Conservation (phyloP, 495 filamentous ascomycete species). For the Penicillium simplicissimum region DNA sequence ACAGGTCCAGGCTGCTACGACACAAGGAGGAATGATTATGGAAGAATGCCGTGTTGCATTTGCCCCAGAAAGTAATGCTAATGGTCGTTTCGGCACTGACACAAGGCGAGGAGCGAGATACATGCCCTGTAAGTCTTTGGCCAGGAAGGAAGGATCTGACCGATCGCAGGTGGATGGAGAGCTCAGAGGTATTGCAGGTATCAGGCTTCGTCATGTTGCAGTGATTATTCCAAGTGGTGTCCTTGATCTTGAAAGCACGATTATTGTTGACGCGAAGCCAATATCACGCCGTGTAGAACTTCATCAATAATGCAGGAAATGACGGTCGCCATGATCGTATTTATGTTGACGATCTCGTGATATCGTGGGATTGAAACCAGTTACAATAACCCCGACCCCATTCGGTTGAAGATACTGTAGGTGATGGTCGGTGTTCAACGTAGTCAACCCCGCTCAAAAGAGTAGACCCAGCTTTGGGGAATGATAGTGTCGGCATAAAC, state of each 20-base stretch:
- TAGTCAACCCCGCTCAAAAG: too few species aligned
- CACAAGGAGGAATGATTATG: not conserved
- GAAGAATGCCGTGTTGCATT: not conserved
- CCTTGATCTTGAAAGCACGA: not conserved
- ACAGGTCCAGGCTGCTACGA: not conserved
- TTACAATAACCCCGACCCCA: too few species aligned
- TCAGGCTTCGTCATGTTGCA: not conserved
- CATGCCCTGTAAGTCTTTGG: not conserved
- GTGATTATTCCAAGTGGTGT: not conserved
- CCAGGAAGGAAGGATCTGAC: not conserved
- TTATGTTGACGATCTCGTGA: too few species aligned
- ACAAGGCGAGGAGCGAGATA: not conserved
- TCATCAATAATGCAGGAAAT: not conserved
- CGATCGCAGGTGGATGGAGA: not conserved
- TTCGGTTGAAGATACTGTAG: too few species aligned
- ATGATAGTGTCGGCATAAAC: not conserved
- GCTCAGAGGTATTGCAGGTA: not conserved
- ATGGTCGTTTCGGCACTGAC: not conserved
- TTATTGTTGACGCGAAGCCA: not conserved
- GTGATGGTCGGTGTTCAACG: too few species aligned
- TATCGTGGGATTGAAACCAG: too few species aligned
- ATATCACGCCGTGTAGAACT: not conserved
- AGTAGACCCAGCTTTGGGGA: not conserved
- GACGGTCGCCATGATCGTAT: not conserved
- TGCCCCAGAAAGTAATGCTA: not conserved